Base-by-base conservation (phyloP, 352 stramenopile genomes). In the Peronosclerospora sorghi region DNA sequence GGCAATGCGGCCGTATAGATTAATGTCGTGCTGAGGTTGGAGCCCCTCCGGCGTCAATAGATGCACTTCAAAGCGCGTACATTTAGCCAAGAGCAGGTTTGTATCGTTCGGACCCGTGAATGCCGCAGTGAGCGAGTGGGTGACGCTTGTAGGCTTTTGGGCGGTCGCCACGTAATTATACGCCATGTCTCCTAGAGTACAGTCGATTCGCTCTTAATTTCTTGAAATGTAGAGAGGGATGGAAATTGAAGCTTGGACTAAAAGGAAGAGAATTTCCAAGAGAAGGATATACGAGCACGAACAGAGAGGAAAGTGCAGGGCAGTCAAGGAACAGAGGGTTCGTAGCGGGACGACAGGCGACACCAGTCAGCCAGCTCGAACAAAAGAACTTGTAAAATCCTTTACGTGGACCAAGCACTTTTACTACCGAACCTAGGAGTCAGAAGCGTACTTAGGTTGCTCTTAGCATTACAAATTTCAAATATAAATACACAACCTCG, bases 131-230 rank as follows among this genome's bases (percentile, higher is more conserved):
- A 96, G 61, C 48, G 84, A 87, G 64, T 96, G 83, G 23, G 84
- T 94, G 19, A 97, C 86, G 56, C 76, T 87, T 42, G 89, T 97
- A 35, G 87, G 83, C 65, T 95, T 95, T 53, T 96, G 88, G 30
- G 87, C 83, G 36, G 87, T 96, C 28, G 91, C 88, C 28, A 97
- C 88, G 74, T 97, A 97, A 58, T 89, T 94, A 59, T 86, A 90
- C 23, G 75, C 61, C 77, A 90, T 87, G 15, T 41, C 20, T 29
- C 8, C 4, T 27, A 14, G 8, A 23, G 6, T 26, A 3, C 21
- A 26, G 21, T 26, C 13, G 29, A 4, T 17, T 12, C 15, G 26
- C 15, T 8, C 21, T n/a, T 17, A 18, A 39, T 40, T 48, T 32
- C 28, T 43, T 15, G 24, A 15, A 32, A 32, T 57, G 13, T 14